A percentile compares a stretch with the other conserved stretches of the same genome.
Evolutionary conservation across 1,139 yeast genomes (phyloP).

Genomic region (Protomyces pachydermus): DNA sequence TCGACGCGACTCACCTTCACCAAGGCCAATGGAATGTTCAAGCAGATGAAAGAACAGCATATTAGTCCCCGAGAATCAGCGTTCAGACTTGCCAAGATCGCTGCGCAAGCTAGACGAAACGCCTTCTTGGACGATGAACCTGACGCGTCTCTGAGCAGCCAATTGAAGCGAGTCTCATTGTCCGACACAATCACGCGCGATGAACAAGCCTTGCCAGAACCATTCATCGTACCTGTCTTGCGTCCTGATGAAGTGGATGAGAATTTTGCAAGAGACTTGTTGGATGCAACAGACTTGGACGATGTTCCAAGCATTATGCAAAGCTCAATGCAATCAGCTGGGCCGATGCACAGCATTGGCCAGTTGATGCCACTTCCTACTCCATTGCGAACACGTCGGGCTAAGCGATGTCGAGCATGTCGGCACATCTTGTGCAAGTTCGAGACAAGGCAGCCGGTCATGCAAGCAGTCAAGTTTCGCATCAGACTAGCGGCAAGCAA

Average conservation of each 20-base stretch:
- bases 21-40: slow-evolving; percentile 25
- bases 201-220: not conserved
- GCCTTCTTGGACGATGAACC: not conserved
- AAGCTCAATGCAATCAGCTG: not conserved
- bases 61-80: not conserved
- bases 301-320: not conserved
- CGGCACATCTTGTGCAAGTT: slow-evolving; percentile 34
- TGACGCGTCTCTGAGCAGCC: not conserved
- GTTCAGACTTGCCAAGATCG: not conserved
- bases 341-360: not conserved
- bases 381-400: slow-evolving; percentile 32
- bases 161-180: not conserved
- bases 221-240: not conserved
- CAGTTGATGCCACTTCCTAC: slow-evolving; percentile 30
- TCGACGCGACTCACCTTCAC: slow-evolving; percentile 23
- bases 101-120: not conserved
- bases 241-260: not conserved
- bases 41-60: slow-evolving; percentile 9
- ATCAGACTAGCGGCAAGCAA: not conserved
- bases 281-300: not conserved
- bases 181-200: not conserved
- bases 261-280: not conserved
- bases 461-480: not conserved
- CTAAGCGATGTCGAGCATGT: slow-evolving; percentile 34
- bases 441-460: slow-evolving; percentile 23